A percentile compares a stretch with the other conserved stretches of the same genome.
These are phyloP conservation scores for Nicotiana noctiflora DNA, from an alignment of 257 asterid species.

Conservation along the genomic window DNA sequence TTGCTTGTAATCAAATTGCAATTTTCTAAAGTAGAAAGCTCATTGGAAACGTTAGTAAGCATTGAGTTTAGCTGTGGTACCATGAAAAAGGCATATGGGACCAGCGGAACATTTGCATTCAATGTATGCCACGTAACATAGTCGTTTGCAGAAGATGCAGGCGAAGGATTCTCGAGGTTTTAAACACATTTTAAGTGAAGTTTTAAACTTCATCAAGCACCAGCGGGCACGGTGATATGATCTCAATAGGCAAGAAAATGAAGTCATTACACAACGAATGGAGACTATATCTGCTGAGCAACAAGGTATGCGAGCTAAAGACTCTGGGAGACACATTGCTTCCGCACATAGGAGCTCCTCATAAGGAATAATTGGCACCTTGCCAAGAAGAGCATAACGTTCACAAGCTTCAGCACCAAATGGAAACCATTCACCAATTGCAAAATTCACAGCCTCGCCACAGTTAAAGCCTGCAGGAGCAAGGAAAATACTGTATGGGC, in stretches of 20 bases:
- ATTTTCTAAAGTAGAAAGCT: background rate
- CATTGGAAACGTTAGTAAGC: background rate
- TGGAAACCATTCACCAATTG: constrained; percentile 29
- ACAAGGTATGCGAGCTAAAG: background rate
- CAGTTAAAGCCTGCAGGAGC: constrained; percentile 35
- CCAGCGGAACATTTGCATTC: constrained; percentile 18
- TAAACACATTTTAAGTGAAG: constrained; percentile 5
- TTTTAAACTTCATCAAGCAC: constrained; percentile 16
- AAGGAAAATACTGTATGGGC: background rate
- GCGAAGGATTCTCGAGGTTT: constrained; percentile 15
- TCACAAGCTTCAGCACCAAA: constrained; percentile 31
- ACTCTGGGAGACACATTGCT: constrained; percentile 26
- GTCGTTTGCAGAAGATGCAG: constrained; percentile 32
- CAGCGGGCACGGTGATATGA: constrained; percentile 26
- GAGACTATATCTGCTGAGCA: background rate
- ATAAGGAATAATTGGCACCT: constrained; percentile 32
- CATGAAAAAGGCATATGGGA: constrained; percentile 40
- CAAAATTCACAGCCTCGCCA: constrained; percentile 44
- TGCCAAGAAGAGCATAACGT: constrained; percentile 25
- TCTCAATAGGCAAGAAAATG: constrained; percentile 28
- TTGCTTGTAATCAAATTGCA: background rate
- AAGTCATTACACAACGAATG: constrained; percentile 14
- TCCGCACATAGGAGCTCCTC: constrained; percentile 41
- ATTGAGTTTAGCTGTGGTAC: constrained; percentile 11
- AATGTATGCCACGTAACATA: constrained; percentile 33